Conservation (phyloP, 192 early-diverging fungal genomes). For the Podochytrium sp. region DNA sequence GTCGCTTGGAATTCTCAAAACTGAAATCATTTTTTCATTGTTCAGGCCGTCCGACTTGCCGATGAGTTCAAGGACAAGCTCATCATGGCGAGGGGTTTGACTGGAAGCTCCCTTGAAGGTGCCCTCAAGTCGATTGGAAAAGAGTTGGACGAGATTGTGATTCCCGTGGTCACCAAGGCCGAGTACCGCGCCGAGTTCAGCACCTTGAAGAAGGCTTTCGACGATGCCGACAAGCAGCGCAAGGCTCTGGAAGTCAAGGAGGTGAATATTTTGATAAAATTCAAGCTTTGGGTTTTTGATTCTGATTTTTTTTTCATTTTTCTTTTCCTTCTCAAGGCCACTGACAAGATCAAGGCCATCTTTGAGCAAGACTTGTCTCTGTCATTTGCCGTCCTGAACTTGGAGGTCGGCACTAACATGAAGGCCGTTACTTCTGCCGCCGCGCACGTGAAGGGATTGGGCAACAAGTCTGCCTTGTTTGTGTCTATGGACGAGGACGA, state of each 20-base stretch:
- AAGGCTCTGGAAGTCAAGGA: slow-evolving; percentile 86
- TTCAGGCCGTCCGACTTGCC: slow-evolving; percentile 64
- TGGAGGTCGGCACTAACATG: slow-evolving; percentile 77
- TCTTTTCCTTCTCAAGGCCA: slow-evolving; percentile 35
- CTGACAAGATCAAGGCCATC: slow-evolving; percentile 74
- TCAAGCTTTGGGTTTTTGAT: background rate
- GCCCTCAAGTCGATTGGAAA: slow-evolving; percentile 79
- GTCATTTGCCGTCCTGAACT: slow-evolving; percentile 57
- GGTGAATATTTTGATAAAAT: slow-evolving; percentile 39
- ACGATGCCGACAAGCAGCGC: slow-evolving; percentile 86
- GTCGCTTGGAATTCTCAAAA: no score
- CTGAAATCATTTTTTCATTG: background rate
- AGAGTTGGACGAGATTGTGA: slow-evolving; percentile 76
- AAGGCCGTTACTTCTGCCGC: slow-evolving; percentile 85
- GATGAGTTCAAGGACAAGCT: slow-evolving; percentile 73
- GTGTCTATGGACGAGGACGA: slow-evolving; percentile 73
- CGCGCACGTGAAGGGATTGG: slow-evolving; percentile 75
- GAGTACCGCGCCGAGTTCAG: slow-evolving; percentile 73
- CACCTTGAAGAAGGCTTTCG: slow-evolving; percentile 79
- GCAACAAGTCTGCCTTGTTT: slow-evolving; percentile 86
- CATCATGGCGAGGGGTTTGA: slow-evolving; percentile 57
- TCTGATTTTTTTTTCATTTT: background rate
- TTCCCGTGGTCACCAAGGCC: slow-evolving; percentile 81
- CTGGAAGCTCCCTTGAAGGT: slow-evolving; percentile 68
- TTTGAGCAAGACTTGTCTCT: slow-evolving; percentile 71